Base-by-base conservation (phyloP, 352 stramenopile genomes). In the Phytophthora fragariae region DNA sequence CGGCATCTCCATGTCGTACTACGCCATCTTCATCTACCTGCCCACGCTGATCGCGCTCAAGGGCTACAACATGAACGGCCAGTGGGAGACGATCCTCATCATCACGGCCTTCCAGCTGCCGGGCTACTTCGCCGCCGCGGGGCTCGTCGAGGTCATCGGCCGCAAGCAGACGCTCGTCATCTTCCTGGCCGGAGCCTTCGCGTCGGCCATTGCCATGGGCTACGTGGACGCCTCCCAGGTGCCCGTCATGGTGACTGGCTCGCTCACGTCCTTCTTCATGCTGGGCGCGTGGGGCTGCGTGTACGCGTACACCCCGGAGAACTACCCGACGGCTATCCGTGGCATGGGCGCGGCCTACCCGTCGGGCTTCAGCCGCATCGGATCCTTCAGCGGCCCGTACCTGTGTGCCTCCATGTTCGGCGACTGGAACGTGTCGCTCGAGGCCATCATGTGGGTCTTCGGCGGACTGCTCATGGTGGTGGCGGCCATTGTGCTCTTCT, bases 241-340 rank as follows among this genome's bases (percentile, higher is more conserved):
- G 9, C 79, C 74, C 2, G 64, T 92, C 21, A 85, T 92, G 68
- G 57, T 85, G 15, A 83, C 77, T 6, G 82, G 78, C 8, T 88
- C 75, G 44, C 73, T 86, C 54, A 68, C 89, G 57, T 86, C 83
- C 58, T 92, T 91, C 73, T 94, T 92, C 65, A 79, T 92, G 75
- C 76, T 92, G 6, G 85, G 83, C 24, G 77, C 82, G 1, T 92
- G 85, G 84, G 85, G 87, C 15, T 86, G 83, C 33, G 76, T 94
- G 2, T 92, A 92, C 68, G 83, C 85, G 17, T 94, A 92, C 75
- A 92, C 85, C 0, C 85, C 85, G 0, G 84, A 92, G 69, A 92
- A 94, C 73, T 94, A 92, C 75, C 83, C 82, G 62, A 92, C 84
- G 29, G 73, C 76, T 14, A 92, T 92, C 46, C 87, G 87, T 10